Percentiles rank a stretch among this genome's conserved stretches.
Evolutionary conservation across 148 eudicot genomes (phyloP).

Genomic region (Spergularia marina): DNA sequence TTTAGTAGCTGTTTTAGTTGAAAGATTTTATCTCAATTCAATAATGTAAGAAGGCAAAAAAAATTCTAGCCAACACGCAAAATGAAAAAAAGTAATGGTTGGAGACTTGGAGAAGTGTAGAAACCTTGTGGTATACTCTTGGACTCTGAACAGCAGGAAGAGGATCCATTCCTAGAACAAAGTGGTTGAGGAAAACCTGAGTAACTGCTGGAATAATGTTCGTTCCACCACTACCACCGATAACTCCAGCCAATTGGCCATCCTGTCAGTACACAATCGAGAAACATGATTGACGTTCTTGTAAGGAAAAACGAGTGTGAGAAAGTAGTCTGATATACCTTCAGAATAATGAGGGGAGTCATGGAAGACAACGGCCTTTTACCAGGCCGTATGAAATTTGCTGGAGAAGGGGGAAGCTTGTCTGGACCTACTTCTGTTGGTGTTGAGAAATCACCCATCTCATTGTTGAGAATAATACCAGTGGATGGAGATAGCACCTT

Average conservation of each 20-base stretch:
- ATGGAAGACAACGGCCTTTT: conserved; percentile 92
- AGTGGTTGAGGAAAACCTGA: conserved; percentile 78
- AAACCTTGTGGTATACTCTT: conserved; percentile 86
- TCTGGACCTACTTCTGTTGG: conserved; percentile 59
- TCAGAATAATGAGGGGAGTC: conserved; percentile 77
- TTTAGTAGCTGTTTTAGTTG: no score
- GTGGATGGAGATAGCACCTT: conserved; percentile 74
- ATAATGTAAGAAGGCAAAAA: background rate
- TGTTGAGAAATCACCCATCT: conserved; percentile 87
- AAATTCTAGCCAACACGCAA: background rate
- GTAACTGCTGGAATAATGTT: conserved; percentile 73
- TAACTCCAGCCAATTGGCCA: conserved; percentile 72
- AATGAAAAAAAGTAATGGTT: background rate
- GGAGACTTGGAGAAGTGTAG: background rate
- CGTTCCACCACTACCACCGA: conserved; percentile 91
- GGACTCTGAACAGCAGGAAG: conserved; percentile 71
- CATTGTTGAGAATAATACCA: conserved; percentile 73
- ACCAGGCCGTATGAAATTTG: conserved; percentile 71
- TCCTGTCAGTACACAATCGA: conserved; percentile 39
- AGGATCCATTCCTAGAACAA: conserved; percentile 69
- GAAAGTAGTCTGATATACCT: conserved; percentile 32
- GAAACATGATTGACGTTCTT: background rate
- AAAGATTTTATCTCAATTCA: no score
- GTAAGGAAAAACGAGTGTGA: background rate
- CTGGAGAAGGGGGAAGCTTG: conserved; percentile 73